Conservation (phyloP, 2,329 filamentous ascomycete genomes). For the Grosmannia penicillata region DNA sequence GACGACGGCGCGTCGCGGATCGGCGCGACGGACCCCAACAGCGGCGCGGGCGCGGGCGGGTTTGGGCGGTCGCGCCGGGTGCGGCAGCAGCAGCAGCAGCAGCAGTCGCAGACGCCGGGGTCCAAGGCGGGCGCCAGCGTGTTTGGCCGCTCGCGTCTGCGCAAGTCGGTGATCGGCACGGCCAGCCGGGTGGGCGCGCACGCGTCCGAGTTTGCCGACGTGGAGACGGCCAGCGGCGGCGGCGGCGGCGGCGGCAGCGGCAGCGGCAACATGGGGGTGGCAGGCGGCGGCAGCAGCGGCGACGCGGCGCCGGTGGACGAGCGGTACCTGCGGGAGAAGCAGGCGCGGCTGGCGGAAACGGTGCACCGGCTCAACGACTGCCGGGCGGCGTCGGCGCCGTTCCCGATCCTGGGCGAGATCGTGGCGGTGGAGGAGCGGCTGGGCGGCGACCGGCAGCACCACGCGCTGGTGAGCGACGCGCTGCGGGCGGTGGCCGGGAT, state of each 20-base stretch:
- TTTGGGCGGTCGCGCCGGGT: conserved; percentile 44
- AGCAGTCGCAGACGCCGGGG: conserved; percentile 15
- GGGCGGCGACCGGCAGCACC: conserved; percentile 47
- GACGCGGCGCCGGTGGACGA: conserved; percentile 48
- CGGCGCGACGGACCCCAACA: conserved; percentile 6
- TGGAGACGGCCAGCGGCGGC: conserved; percentile 38
- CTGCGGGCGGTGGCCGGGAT: conserved; percentile 72
- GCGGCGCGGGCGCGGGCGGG: conserved; percentile 28
- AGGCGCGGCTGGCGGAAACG: conserved; percentile 64
- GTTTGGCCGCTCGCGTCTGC: conserved; percentile 52
- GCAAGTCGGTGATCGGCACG: conserved; percentile 76
- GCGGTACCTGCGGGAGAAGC: conserved; percentile 68
- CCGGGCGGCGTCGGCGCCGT: conserved; percentile 49
- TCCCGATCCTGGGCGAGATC: conserved; percentile 64
- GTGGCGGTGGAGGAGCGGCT: conserved; percentile 45
- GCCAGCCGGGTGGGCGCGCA: conserved; percentile 55
- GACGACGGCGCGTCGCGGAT: conserved; percentile 22
- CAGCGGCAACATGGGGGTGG: too few relatives aligned
- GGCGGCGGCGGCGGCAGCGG: too few relatives aligned
- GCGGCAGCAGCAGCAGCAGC: conserved; percentile 10
- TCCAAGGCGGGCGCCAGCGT: conserved; percentile 29
- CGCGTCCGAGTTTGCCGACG: conserved; percentile 51
- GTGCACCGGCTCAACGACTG: conserved; percentile 65
- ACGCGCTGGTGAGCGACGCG: conserved; percentile 63
- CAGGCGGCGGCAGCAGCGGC: conserved; percentile 19